A percentile compares a stretch with the other conserved stretches of the same genome.
phyloP scores from a whole-genome alignment of 805 yeast species.

The Priceomyces castillae region DNA sequence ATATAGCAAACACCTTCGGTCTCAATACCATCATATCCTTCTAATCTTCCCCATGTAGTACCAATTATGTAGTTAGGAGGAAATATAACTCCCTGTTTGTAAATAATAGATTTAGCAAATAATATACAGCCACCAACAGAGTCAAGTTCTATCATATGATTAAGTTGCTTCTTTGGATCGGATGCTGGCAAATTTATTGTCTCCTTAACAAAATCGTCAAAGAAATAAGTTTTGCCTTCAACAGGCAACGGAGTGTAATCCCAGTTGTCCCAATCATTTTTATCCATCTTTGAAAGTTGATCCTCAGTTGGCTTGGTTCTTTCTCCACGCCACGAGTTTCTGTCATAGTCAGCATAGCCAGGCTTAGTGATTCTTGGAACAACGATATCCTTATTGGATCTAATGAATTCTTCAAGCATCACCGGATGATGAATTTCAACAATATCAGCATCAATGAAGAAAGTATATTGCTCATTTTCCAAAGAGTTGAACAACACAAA shows the following conservation, averaged over 20 bases:
- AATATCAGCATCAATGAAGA: constrained; percentile 40
- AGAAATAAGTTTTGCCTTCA: constrained; percentile 26
- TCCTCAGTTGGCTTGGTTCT: constrained; percentile 30
- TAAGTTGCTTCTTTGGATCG: constrained; percentile 8
- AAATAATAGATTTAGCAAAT: constrained; percentile 41
- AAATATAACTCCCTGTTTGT: constrained; percentile 45
- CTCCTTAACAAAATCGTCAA: constrained; percentile 17
- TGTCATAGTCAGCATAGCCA: constrained; percentile 32
- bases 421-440: constrained; percentile 20
- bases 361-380: constrained; percentile 35
- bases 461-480: constrained; percentile 27
- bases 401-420: constrained; percentile 25
- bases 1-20: constrained; percentile 52
- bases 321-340: constrained; percentile 40
- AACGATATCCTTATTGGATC: constrained; percentile 29
- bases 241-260: constrained; percentile 35
- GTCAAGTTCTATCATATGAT: constrained; percentile 30
- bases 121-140: constrained; percentile 55
- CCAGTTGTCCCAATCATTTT: constrained; percentile 27
- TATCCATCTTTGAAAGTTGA: constrained; percentile 26
- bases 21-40: constrained; percentile 55
- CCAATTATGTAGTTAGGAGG: constrained; percentile 48
- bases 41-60: constrained; percentile 44
- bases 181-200: constrained; percentile 7
- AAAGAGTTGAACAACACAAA: constrained; percentile 29